Evolutionary conservation across 371 early-diverging fungal species (phyloP), one percentile per base, ranked within the genome.

Genomic region (Saksenaea oblongispora): DNA sequence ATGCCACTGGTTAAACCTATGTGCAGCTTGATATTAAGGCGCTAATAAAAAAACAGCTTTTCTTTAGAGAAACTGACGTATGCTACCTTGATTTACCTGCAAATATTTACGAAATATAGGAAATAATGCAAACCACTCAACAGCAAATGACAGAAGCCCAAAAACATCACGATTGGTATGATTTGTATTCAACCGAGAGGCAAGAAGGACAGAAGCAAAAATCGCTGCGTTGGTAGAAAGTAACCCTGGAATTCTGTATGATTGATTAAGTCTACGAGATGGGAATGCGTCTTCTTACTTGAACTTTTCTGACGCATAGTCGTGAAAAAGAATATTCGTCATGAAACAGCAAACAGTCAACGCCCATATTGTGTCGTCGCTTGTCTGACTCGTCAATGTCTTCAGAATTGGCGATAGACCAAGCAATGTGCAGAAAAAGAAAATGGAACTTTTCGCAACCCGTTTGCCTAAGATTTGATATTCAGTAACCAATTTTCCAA

Each of bases 191-290:
- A 97, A 74, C 54, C 95, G 84, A 1, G 97, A 97, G 0, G 98
- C 95, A n/a, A 98, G 75, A 13, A 98, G 77, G 0, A 97, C 96
- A 8, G 95, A 93, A 0, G 95, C 97, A 70, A 97, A 95, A 15
- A 98, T 93, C 15, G 95, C 97, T 0, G 97, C 94, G 74, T 98
- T 98, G 22, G 95, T 92, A 5, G 97, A 93, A 14, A 97, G 75
- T 2, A 96, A 93, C 10, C 94, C 97, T 1, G 97, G 95, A 65
- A 94, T 96, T 60, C 95, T 87, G 56, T 35, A 36, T 14, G 34
- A 35, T 8, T 26, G 39, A 58, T 65, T 67, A 53, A 58, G 13
- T 22, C 54, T 17, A 31, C 5, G 3, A 47, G 28, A 58, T 22
- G 26, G n/a, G n/a, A 55, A 24, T 11, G 13, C 1, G 17, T 10